Conservation (phyloP, 1,139 yeast genomes). For the Kurtzmaniella quercitrusa region DNA sequence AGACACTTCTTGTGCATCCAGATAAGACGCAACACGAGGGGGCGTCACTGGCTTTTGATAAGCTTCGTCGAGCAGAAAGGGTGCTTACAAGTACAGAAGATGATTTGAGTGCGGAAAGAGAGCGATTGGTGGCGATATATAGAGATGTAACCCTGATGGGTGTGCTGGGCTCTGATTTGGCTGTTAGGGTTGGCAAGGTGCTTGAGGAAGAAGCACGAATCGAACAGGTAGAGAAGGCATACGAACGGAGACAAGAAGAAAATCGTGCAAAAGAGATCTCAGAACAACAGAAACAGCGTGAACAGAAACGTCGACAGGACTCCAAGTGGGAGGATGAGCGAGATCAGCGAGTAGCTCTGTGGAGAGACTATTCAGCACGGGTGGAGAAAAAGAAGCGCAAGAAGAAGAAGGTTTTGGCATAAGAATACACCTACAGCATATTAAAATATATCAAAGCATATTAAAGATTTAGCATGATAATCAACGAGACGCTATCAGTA, state of each 20-base stretch:
- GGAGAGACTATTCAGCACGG: conserved; percentile 52
- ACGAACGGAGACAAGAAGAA: conserved; percentile 24
- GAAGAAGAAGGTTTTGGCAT: conserved; percentile 35
- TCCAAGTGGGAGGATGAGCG: conserved; percentile 61
- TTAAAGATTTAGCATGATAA: neutral
- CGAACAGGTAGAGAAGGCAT: conserved; percentile 31
- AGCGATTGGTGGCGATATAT: conserved; percentile 31
- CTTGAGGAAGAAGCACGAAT: conserved; percentile 33
- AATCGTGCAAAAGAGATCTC: conserved; percentile 25
- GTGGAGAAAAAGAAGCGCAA: conserved; percentile 37
- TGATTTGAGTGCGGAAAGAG: conserved; percentile 25
- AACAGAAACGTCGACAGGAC: conserved; percentile 35
- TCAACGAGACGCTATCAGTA: too few relatives aligned
- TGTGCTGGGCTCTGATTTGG: conserved; percentile 1
- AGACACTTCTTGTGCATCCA: conserved; percentile 65
- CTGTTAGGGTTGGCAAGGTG: conserved; percentile 14
- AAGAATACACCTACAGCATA: too few relatives aligned
- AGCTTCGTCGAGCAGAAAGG: conserved; percentile 36
- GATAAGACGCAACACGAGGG: conserved; percentile 53
- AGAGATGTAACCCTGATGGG: conserved; percentile 24
- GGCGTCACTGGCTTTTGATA: conserved; percentile 64
- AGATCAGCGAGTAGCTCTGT: conserved; percentile 54
- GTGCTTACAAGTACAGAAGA: conserved; percentile 14
- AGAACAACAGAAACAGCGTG: conserved; percentile 23
- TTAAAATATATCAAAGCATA: neutral